Conservation (phyloP, 1,284 basidiomycete species). For the Lignosus rhinocerotis region DNA sequence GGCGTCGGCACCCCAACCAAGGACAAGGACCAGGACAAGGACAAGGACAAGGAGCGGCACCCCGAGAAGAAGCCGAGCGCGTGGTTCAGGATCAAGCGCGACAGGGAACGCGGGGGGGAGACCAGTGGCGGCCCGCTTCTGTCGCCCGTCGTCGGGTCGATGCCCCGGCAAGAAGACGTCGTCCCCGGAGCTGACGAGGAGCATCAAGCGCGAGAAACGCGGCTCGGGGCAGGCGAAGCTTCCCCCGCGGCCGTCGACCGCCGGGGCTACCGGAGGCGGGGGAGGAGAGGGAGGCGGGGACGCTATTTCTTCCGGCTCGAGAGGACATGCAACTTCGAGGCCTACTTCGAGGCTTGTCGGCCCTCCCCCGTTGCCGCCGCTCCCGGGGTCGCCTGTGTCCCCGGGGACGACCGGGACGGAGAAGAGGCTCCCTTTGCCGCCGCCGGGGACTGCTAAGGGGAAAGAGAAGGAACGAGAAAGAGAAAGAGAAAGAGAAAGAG, state of each 20-base stretch:
- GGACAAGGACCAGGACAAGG: constrained; percentile 41
- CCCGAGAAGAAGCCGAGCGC: constrained; percentile 44
- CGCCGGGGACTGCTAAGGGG: neutral
- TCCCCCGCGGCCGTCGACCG: constrained; percentile 28
- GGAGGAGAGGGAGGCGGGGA: neutral
- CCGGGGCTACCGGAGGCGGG: constrained; percentile 24
- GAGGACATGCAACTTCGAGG: constrained; percentile 8
- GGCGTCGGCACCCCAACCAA: constrained; percentile 25
- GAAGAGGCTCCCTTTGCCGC: neutral
- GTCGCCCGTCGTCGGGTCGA: too few species aligned
- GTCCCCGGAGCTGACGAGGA: constrained; percentile 24
- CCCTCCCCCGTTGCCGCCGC: constrained; percentile 24
- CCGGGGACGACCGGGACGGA: constrained; percentile 1
- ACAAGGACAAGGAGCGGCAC: constrained; percentile 42
- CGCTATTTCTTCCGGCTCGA: neutral
- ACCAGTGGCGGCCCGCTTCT: too few species aligned
- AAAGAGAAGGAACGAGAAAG: neutral
- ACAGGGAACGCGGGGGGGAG: constrained; percentile 26
- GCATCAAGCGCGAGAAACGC: constrained; percentile 17
- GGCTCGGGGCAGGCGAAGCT: constrained; percentile 15
- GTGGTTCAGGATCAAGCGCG: constrained; percentile 56
- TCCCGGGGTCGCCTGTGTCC: constrained; percentile 22
- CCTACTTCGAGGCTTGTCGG: constrained; percentile 17
- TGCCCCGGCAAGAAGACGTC: constrained; percentile 26
- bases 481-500: neutral